phyloP scores from a whole-genome alignment of 495 filamentous ascomycete genomes.

The Penicillium longicatenatum region DNA sequence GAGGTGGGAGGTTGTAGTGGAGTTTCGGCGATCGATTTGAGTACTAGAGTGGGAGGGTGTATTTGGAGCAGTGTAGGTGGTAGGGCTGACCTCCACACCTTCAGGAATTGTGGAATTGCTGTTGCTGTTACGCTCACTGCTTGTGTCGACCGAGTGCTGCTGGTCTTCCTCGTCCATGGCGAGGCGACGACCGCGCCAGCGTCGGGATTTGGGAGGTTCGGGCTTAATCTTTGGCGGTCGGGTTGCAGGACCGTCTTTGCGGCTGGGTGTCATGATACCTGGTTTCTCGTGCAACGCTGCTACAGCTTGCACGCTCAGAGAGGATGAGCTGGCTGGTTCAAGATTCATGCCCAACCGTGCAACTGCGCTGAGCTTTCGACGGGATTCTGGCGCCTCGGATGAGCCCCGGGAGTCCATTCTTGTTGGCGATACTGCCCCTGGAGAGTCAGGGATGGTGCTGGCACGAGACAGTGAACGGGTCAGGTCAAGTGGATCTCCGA shows the following conservation, averaged over 20 bases:
- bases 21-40: conserved; percentile 29
- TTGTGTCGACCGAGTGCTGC: conserved; percentile 25
- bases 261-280: conserved; percentile 80
- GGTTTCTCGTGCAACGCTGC: conserved; percentile 81
- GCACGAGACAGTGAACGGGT: conserved; percentile 44
- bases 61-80: conserved; percentile 16
- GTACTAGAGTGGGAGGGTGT: conserved; percentile 15
- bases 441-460: conserved; percentile 39
- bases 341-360: conserved; percentile 50
- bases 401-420: conserved; percentile 30
- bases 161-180: conserved; percentile 27
- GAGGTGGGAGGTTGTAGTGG: conserved; percentile 30
- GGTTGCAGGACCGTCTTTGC: conserved; percentile 41
- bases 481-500: conserved; percentile 29
- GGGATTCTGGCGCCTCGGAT: conserved; percentile 22
- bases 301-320: conserved; percentile 73
- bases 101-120: conserved; percentile 29
- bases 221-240: conserved; percentile 42
- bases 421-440: conserved; percentile 33
- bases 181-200: conserved; percentile 42
- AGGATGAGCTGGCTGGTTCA: conserved; percentile 47
- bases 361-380: conserved; percentile 28
- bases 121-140: conserved; percentile 25
- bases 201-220: conserved; percentile 46
- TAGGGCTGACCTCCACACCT: conserved; percentile 24